Percentiles rank a stretch among this genome's conserved stretches.
These are phyloP conservation scores for Setaria italica DNA, from an alignment of 202 grass and related monocot genomes.

Conservation along the genomic window DNA sequence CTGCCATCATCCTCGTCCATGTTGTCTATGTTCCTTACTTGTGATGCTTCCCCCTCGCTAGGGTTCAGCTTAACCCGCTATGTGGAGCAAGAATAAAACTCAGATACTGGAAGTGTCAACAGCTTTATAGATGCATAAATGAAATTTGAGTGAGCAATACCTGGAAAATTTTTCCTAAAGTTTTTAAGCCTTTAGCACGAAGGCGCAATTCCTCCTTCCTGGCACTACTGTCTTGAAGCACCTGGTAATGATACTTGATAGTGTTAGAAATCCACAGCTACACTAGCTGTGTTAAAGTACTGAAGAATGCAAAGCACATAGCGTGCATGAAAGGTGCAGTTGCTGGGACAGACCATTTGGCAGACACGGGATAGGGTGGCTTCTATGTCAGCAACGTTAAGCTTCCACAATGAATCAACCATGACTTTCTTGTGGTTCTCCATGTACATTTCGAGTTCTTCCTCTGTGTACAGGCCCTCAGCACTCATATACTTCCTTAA, in stretches of 20 bases:
- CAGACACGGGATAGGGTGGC: slow-evolving; percentile 90
- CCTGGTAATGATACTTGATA: slow-evolving; percentile 48
- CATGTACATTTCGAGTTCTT: slow-evolving; percentile 82
- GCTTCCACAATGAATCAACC: slow-evolving; percentile 99
- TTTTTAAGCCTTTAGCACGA: slow-evolving; percentile 98
- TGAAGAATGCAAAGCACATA: slow-evolving; percentile 19
- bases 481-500: slow-evolving; percentile 79
- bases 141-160: slow-evolving; percentile 49
- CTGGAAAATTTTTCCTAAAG: slow-evolving; percentile 94
- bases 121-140: slow-evolving; percentile 11
- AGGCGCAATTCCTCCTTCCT: slow-evolving; percentile 81
- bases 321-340: slow-evolving; percentile 40
- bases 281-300: not conserved
- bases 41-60: slow-evolving; percentile 63
- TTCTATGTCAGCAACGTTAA: slow-evolving; percentile 99
- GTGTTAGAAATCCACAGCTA: slow-evolving; percentile 32
- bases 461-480: slow-evolving; percentile 83
- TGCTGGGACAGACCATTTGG: slow-evolving; percentile 76
- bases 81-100: slow-evolving; percentile 34
- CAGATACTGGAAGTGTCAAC: slow-evolving; percentile 41
- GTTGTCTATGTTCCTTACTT: slow-evolving; percentile 57
- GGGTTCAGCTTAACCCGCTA: slow-evolving; percentile 74
- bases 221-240: slow-evolving; percentile 78
- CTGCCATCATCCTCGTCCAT: slow-evolving; percentile 69
- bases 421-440: slow-evolving; percentile 90